Evolutionary conservation across 2,329 filamentous ascomycete species (phyloP), one percentile per base, ranked within the genome.

Genomic region (Chrysosporium keratinophilum): DNA sequence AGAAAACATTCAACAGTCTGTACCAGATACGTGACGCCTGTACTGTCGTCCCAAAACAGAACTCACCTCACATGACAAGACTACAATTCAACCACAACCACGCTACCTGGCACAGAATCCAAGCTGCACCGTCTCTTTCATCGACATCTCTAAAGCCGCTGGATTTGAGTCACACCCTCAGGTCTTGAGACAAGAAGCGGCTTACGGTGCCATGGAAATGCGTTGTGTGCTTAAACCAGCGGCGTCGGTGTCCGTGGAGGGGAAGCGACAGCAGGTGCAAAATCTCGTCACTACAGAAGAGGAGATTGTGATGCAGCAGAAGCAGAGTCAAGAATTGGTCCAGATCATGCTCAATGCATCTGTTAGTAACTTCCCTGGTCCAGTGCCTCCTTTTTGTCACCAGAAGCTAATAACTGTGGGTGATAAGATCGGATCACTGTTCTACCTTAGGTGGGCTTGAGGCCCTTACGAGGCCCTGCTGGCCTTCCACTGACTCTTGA

Each of bases 271-370:
- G 35, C 34, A 31, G 41, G 23, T 17, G 3, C 51, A 48, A 19
- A 41, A 44, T 9, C 7, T 28, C 2, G 35, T 35, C 2, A 34
- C 40, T 6, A 20, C 37, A 10, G 33, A 58, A 12, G 50, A 52
- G 51, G 52, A 44, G 11, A 54, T 61, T 28, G 56, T 55, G 2
- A 56, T 67, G 11, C 68, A 63, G 45, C 70, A 72, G 54, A 65
- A 69, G 50, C 74, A 76, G 57, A 77, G 74, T 55, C 63, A 71
- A 39, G 72, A 74, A 52, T 61, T 76, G 40, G 67, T 75, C 12
- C 73, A 76, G 61, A 75, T 73, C 3, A 67, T 76, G 59, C 60
- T 77, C 9, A 74, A 76, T 58, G 67, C 72, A 41, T 70, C 71
- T 15, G 71, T 75, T 57, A 65, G 71, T 17, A 23, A 15, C 9